A percentile compares a stretch with the other conserved stretches of the same genome.
phyloP scores from a whole-genome alignment of 257 asterid genomes.

The Lantana camara region DNA sequence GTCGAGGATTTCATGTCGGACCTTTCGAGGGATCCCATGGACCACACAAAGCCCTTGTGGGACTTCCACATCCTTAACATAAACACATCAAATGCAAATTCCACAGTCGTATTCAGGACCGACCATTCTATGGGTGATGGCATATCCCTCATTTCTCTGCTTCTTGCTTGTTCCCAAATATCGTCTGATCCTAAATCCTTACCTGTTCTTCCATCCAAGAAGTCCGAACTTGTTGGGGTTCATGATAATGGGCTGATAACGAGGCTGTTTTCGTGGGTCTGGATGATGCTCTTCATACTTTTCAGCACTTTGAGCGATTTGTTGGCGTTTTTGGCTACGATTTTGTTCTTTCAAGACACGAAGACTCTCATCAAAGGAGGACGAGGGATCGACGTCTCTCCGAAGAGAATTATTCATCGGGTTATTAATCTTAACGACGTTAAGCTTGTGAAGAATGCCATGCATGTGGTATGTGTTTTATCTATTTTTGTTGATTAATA shows the following conservation, averaged over 20 bases:
- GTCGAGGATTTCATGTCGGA: conserved; percentile 32
- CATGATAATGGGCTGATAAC: background rate
- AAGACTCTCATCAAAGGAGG: conserved; percentile 40
- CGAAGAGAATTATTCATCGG: conserved; percentile 36
- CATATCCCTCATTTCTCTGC: conserved; percentile 36
- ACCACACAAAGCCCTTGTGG: conserved; percentile 47
- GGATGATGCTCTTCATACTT: conserved; percentile 25
- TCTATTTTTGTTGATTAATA: background rate
- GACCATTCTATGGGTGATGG: conserved; percentile 60
- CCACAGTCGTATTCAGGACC: conserved; percentile 27
- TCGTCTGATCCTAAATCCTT: conserved; percentile 34
- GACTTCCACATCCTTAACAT: conserved; percentile 47
- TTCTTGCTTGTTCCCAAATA: conserved; percentile 41
- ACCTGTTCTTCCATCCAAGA: conserved; percentile 35
- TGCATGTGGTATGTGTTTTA: conserved; percentile 36
- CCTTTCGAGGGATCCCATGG: conserved; percentile 31
- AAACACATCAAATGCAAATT: conserved; percentile 40
- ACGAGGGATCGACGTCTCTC: conserved; percentile 1
- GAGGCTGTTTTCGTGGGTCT: conserved; percentile 17
- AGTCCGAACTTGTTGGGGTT: background rate
- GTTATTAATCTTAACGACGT: conserved; percentile 44
- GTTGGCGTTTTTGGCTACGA: conserved; percentile 28
- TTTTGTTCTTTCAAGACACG: conserved; percentile 32
- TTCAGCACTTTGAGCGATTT: conserved; percentile 33
- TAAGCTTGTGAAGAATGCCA: conserved; percentile 47